phyloP scores from a whole-genome alignment of 768 basidiomycete species.

The Pleurotus giganteus region DNA sequence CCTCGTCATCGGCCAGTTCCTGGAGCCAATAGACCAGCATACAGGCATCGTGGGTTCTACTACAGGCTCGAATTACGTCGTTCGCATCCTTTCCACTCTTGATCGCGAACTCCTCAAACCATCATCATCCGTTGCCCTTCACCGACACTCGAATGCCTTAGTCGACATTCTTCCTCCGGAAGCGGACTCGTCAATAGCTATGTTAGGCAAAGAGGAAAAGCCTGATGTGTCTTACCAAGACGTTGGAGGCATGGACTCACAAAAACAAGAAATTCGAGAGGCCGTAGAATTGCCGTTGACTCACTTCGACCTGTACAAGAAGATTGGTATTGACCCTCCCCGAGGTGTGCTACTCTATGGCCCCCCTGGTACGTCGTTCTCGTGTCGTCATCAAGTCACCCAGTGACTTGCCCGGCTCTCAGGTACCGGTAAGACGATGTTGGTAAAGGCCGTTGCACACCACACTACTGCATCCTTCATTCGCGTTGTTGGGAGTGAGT shows the following conservation, averaged over 20 bases:
- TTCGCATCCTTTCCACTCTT: slow-evolving; percentile 93
- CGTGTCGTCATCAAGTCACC: background rate
- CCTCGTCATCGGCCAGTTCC: slow-evolving; percentile 98
- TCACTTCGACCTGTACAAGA: slow-evolving; percentile 98
- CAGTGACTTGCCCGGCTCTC: background rate
- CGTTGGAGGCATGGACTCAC: slow-evolving; percentile 94
- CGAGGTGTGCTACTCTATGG: slow-evolving; percentile 96
- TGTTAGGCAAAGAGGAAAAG: slow-evolving; percentile 93
- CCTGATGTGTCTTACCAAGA: slow-evolving; percentile 93
- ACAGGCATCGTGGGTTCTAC: slow-evolving; percentile 98
- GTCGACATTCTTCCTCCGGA: slow-evolving; percentile 99
- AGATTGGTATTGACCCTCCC: slow-evolving; percentile 99
- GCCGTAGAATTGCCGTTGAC: slow-evolving; percentile 95
- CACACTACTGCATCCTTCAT: slow-evolving; percentile 98
- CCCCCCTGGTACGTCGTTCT: slow-evolving; percentile 71
- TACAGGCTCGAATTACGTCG: slow-evolving; percentile 97
- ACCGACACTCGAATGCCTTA: slow-evolving; percentile 97
- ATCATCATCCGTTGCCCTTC: slow-evolving; percentile 95
- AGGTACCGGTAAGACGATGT: slow-evolving; percentile 99
- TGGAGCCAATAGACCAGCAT: slow-evolving; percentile 97
- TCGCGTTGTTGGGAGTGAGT: slow-evolving; percentile 96
- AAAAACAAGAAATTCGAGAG: slow-evolving; percentile 99
- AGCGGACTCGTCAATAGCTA: slow-evolving; percentile 94
- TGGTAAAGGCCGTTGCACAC: slow-evolving; percentile 99
- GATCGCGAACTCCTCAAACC: slow-evolving; percentile 98